Evolutionary conservation across 1,284 basidiomycete species (phyloP), one percentile per base, ranked within the genome.

Genomic region (Apiotrichum porosum): DNA sequence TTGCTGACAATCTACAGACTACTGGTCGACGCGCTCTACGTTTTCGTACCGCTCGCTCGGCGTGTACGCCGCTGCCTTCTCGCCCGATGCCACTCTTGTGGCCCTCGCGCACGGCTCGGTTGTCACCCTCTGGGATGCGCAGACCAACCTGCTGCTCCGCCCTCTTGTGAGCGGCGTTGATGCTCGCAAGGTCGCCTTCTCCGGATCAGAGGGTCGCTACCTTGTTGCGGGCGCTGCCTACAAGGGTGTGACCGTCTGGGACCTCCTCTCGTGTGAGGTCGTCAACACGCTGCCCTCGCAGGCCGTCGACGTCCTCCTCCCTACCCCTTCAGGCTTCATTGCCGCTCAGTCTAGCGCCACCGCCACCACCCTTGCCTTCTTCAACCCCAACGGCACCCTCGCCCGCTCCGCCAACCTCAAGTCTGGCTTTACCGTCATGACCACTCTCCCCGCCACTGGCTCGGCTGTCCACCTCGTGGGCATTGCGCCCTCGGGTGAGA

Each of bases 81-180:
- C 92, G 6, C 80, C 80, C 1, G 94, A 97, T 66, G 86, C 83
- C 9, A 92, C 92, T 12, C 77, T 98, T 32, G 75, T 97, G 22
- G 87, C 85, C 5, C 78, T 94, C 8, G 78, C 84, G 9, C 80
- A 88, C 43, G 83, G 81, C 0, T 66, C 79, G 18, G 81, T 83
- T 49, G 78, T 94, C 40, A 83, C 83, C 6, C 71, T 98, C 3
- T 95, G 89, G 75, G 84, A 90, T 60, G 80, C 87, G 0, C 65
- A 76, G 23, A 83, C 81, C 36, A 86, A 84, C 58, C 71, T 78
- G n/a, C 74, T 88, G 21, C 75, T 81, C 15, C 80, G 81, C 43
- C 82, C 81, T 0, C 76, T 95, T 37, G 78, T 81, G 26, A 77
- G 81, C 22, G 78, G 79, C 42, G 51, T 57, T 3, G 56, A 63